Evolutionary conservation across 192 early-diverging fungal genomes (phyloP).

Genomic region (Umbelopsis vinacea): DNA sequence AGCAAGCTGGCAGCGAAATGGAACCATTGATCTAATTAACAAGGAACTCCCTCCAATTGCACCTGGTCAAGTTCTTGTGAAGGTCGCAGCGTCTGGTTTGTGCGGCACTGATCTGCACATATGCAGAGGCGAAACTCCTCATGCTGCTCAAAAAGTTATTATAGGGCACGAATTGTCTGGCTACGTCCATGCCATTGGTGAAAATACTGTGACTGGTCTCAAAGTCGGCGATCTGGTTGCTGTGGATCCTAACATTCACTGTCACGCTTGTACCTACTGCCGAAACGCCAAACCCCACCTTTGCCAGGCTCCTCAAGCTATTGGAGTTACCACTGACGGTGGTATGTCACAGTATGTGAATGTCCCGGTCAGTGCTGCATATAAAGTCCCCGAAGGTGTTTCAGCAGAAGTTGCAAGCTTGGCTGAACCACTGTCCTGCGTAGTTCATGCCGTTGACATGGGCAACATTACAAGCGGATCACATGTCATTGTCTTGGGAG

Average conservation of each 20-base stretch:
- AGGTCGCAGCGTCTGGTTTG: slow-evolving; percentile 55
- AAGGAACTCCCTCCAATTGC: slow-evolving; percentile 39
- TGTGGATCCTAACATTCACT: slow-evolving; percentile 53
- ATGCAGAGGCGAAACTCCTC: slow-evolving; percentile 56
- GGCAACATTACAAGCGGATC: slow-evolving; percentile 48
- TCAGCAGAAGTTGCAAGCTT: slow-evolving; percentile 48
- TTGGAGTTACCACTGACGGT: slow-evolving; percentile 51
- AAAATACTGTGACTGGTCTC: slow-evolving; percentile 31
- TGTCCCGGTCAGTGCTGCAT: slow-evolving; percentile 42
- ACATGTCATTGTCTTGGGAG: slow-evolving; percentile 49
- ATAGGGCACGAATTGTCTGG: slow-evolving; percentile 59
- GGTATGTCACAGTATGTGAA: slow-evolving; percentile 53
- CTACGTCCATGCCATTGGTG: slow-evolving; percentile 47
- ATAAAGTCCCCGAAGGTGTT: slow-evolving; percentile 32
- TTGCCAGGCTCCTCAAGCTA: slow-evolving; percentile 41
- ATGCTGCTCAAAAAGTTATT: slow-evolving; percentile 44
- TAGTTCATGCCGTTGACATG: slow-evolving; percentile 53
- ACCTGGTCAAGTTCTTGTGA: slow-evolving; percentile 46
- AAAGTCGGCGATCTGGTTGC: slow-evolving; percentile 48
- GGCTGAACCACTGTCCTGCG: slow-evolving; percentile 56
- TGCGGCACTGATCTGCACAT: slow-evolving; percentile 58
- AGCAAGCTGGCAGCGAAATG: slow-evolving; percentile 50
- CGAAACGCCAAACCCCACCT: slow-evolving; percentile 50
- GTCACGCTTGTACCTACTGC: slow-evolving; percentile 50
- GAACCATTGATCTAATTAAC: slow-evolving; percentile 41